Evolutionary conservation across 805 yeast genomes (phyloP), one percentile per base, ranked within the genome.

Genomic region (Lipomyces lipofer): DNA sequence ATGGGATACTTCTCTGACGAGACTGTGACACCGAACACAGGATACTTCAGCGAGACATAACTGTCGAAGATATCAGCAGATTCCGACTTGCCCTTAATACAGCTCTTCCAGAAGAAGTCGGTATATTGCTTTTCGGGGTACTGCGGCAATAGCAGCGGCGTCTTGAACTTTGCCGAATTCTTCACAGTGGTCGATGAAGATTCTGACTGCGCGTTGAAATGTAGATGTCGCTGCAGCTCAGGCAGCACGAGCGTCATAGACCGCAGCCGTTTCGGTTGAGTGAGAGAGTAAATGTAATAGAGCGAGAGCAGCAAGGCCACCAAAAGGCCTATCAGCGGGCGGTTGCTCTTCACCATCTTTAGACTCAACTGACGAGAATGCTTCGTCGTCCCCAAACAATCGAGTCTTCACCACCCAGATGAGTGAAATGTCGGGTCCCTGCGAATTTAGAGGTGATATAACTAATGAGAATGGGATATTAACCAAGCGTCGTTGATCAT

Each of bases 21-120:
- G 48, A 55, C 53, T 6, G 52, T 29, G 47, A 56, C 60, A 19
- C 53, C 60, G 15, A 56, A 24, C 33, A 56, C 29, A 12, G 17
- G 32, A 40, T 49, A 27, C 47, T 56, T 56, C 12, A 53, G 45
- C 21, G 49, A 49, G 7, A 56, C 50, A 36, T 49, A 56, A 7
- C 30, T 39, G 35, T 53, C 58, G 28, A 56, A 56, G 9, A 46
- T 44, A 33, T 56, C 60, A 7, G 46, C 43, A 1, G 33, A 17
- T 9, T 24, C 36, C 2, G 51, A 38, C 17, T 25, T 24, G 17
- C 54, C 54, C 15, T 47, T 44, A 13, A 3, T 29, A 48, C 58
- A 54, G n/a, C n/a, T n/a, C 10, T 13, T n/a, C 24, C 36, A 49
- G 39, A 49, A 22, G 38, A 54, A 45, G 4, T 39, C 40, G 3